These are phyloP conservation scores for Magnolia changhungtana DNA, from an alignment of 164 flowering plant genomes.

Conservation along the genomic window DNA sequence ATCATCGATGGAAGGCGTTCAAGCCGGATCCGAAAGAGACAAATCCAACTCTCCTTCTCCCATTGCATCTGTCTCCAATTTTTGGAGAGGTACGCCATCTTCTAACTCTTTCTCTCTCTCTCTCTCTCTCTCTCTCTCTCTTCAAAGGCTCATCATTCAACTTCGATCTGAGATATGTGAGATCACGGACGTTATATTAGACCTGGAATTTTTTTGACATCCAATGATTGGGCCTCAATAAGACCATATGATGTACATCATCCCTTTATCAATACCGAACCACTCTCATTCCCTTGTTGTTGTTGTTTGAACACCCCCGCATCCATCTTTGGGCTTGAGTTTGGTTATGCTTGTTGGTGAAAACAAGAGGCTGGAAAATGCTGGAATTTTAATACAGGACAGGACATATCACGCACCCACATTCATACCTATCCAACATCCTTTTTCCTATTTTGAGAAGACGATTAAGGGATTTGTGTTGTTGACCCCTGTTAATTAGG, in stretches of 20 bases:
- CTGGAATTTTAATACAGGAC: too few species aligned
- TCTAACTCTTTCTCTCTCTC: background rate
- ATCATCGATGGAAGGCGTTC: slow-evolving; percentile 5
- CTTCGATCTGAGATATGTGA: background rate
- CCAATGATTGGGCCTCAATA: background rate
- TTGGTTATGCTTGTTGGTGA: too few species aligned
- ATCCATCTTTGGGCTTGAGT: too few species aligned
- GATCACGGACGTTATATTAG: too few species aligned
- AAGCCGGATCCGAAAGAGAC: slow-evolving; percentile 70
- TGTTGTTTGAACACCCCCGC: too few species aligned
- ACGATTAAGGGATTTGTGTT: too few species aligned
- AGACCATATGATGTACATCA: background rate
- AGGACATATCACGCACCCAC: too few species aligned
- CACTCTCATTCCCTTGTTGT: background rate
- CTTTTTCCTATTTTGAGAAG: too few species aligned
- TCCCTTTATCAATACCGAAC: background rate
- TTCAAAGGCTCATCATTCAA: background rate
- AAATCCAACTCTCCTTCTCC: slow-evolving; percentile 64
- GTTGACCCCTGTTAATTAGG: too few species aligned
- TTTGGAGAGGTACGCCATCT: slow-evolving; percentile 74
- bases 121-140: background rate
- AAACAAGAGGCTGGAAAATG: too few species aligned
- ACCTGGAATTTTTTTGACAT: background rate
- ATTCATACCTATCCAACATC: too few species aligned
- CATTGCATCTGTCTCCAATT: slow-evolving; percentile 55